phyloP scores from a whole-genome alignment of 768 basidiomycete genomes.

The Lactarius evosmus region DNA sequence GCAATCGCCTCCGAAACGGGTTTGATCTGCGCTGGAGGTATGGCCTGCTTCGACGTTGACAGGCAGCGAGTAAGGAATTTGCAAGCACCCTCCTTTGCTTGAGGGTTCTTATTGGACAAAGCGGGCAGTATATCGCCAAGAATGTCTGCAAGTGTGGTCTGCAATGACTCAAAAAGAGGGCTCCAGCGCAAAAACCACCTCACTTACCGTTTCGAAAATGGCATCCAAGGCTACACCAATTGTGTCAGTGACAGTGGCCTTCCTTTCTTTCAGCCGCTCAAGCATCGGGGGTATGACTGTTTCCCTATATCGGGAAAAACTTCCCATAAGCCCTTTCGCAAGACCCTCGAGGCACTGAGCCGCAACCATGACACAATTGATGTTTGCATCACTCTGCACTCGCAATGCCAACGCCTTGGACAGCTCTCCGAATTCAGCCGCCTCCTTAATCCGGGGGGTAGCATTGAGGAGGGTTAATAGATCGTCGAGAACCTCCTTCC shows the following conservation, averaged over 20 bases:
- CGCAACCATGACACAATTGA: conserved; percentile 90
- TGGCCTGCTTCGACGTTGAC: conserved; percentile 61
- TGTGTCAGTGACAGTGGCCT: conserved; percentile 83
- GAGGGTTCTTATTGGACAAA: conserved; percentile 89
- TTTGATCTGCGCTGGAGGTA: conserved; percentile 76
- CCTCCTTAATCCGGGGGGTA: conserved; percentile 75
- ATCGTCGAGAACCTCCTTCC: conserved; percentile 88
- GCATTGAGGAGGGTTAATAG: conserved; percentile 65
- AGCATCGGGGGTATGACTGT: conserved; percentile 72
- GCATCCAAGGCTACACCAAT: conserved; percentile 88
- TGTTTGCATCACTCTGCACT: conserved; percentile 87
- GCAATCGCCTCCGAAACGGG: conserved; percentile 74
- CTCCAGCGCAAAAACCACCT: conserved; percentile 11
- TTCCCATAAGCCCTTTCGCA: conserved; percentile 71
- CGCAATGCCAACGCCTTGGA: conserved; percentile 73
- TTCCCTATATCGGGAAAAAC: conserved; percentile 75
- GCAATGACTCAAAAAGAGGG: conserved; percentile 23
- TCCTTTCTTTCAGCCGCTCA: conserved; percentile 91
- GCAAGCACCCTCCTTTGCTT: conserved; percentile 90
- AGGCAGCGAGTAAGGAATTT: conserved; percentile 84
- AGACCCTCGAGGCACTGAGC: conserved; percentile 82
- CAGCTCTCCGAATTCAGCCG: conserved; percentile 72
- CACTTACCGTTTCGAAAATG: conserved; percentile 73
- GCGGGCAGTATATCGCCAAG: conserved; percentile 76
- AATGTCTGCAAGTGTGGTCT: conserved; percentile 80